These are phyloP conservation scores for Sporothrix inflata DNA, from an alignment of 2,329 filamentous ascomycete genomes.

Conservation along the genomic window DNA sequence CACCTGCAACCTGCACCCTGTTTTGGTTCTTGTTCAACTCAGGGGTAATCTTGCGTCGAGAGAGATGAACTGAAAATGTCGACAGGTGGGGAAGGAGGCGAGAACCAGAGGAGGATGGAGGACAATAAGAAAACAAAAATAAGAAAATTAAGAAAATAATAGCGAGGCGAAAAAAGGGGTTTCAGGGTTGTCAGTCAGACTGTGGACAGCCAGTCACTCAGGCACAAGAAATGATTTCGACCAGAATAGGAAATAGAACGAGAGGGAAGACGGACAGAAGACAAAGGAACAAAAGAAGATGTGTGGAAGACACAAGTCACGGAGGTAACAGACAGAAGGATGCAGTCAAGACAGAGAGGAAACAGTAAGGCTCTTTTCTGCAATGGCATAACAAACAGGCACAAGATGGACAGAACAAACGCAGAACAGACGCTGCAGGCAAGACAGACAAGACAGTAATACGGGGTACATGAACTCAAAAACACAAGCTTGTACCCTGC, in stretches of 20 bases:
- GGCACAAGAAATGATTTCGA: background rate
- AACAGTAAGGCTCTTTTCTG: background rate
- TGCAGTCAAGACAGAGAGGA: background rate
- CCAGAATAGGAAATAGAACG: background rate
- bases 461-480: no score
- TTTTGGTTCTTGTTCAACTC: background rate
- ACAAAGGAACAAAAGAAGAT: background rate
- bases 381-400: background rate
- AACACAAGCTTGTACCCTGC: no score
- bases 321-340: background rate
- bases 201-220: background rate
- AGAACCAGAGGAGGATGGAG: background rate
- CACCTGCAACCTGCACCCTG: background rate
- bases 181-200: background rate
- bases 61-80: constrained; percentile 4
- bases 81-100: background rate
- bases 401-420: background rate
- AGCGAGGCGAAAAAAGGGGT: background rate
- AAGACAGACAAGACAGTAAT: no score
- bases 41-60: background rate
- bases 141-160: no score
- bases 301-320: background rate
- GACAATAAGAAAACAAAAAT: background rate
- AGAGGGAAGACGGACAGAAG: background rate
- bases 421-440: no score